Percentiles rank a stretch among this genome's conserved stretches.
Conservation (phyloP, 2,329 filamentous ascomycete species). For the Fusarium phyllophilum region DNA sequence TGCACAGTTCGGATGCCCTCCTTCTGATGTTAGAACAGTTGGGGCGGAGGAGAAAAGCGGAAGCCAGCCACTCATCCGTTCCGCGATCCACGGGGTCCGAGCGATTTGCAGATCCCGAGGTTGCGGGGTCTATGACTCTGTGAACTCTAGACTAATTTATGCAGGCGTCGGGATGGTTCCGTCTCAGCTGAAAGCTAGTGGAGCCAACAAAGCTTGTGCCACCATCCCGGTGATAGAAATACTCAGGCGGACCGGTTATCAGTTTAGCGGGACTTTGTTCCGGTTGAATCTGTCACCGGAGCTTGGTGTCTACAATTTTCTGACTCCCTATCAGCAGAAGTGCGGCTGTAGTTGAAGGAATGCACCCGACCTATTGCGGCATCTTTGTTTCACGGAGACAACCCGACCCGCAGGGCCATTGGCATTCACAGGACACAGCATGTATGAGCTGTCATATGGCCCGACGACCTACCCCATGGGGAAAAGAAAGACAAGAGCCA, state of each 20-base stretch:
- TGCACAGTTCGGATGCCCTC: background rate
- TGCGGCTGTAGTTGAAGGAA: background rate
- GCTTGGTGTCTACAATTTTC: background rate
- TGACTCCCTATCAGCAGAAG: background rate
- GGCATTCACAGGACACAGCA: background rate
- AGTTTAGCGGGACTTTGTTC: accelerated
- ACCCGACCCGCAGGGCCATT: background rate
- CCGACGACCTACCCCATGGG: background rate
- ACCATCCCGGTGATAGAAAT: accelerated
- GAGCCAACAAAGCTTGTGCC: no score
- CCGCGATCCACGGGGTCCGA: background rate
- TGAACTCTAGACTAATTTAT: background rate
- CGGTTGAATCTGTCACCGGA: background rate
- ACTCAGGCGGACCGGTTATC: accelerated
- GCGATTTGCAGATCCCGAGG: background rate
- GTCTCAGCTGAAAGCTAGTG: background rate
- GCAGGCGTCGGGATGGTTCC: background rate
- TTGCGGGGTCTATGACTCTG: background rate
- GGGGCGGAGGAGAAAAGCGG: background rate
- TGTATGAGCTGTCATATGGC: background rate
- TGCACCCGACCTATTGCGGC: background rate
- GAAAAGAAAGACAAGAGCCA: background rate
- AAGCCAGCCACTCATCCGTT: background rate
- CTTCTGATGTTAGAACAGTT: background rate
- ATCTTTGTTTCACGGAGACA: background rate